Base-by-base conservation (phyloP, 139 green algal species). In the Trebouxia sp. region DNA sequence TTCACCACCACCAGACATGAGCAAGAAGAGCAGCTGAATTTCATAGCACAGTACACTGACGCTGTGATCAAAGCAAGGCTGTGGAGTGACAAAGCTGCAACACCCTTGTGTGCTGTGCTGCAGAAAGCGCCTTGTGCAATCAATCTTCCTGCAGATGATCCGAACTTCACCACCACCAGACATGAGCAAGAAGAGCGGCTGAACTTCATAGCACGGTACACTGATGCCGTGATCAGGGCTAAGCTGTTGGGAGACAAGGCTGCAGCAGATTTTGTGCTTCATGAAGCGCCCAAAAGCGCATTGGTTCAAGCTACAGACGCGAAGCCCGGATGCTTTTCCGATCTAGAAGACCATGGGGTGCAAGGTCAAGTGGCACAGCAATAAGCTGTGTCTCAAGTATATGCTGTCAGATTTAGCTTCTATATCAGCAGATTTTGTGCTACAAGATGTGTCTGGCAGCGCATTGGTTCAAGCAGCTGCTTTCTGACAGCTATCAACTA, bases 111-210 rank as follows among this genome's bases (percentile, higher is more conserved):
- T 78, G 41, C 22, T 39, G 70, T 24, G n/a, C 51, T 41, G 38
- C 70, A 78, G 70, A 78, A 14, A 45, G 32, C 62, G 11, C 62
- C 62, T 15, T 72, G 62, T 72, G 62, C 32, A 72, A 15, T 15
- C 5, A 17, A 72, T 14, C 42, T 43, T 22, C 32, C 62, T 14
- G n/a, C 37, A 24, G 62, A 72, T 72, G 62, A 72, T 35, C 62
- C 62, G 3, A 45, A 72, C 62, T 72, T 72, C 62, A 72, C 15
- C n/a, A 72, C 62, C 8, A 72, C 62, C 15, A 11, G 37, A 24
- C 5, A 42, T 30, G 62, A 72, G 32, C 62, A 72, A 45, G 32
- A 72, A 24, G 62, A 72, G 20, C 32, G 62, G 3, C 35, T 72
- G 20, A 15, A 45, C 5, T 72, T 72, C 32, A 72, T 72, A 42